Percentiles rank a stretch among this genome's conserved stretches.
phyloP scores from a whole-genome alignment of 345 rosid genomes.

The Arabis alpina region DNA sequence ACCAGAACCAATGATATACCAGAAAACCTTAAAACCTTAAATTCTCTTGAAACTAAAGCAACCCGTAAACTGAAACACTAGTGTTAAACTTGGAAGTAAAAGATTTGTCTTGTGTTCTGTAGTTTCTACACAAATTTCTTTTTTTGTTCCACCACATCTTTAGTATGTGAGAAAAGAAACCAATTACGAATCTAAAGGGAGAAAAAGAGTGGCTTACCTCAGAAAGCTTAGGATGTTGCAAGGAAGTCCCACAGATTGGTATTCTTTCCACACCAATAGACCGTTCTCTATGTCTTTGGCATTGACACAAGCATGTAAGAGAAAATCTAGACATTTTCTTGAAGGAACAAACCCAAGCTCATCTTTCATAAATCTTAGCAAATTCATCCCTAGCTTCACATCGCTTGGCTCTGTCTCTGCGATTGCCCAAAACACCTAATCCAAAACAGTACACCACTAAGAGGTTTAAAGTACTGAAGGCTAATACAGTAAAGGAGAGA shows the following conservation, averaged over 20 bases:
- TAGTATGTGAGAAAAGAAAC: not conserved
- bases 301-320: slow-evolving; percentile 64
- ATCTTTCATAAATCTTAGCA: slow-evolving; percentile 59
- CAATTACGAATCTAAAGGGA: not conserved
- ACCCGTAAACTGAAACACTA: not conserved
- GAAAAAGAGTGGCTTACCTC: slow-evolving; percentile 47
- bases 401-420: slow-evolving; percentile 53
- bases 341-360: slow-evolving; percentile 71
- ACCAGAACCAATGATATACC: not conserved
- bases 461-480: slow-evolving; percentile 12
- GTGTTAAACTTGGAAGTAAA: slow-evolving; percentile 5
- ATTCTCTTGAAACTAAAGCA: not conserved
- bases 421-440: slow-evolving; percentile 57
- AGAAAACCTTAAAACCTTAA: not conserved
- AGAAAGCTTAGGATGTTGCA: slow-evolving; percentile 62
- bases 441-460: slow-evolving; percentile 12
- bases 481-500: slow-evolving; percentile 9
- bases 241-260: slow-evolving; percentile 58
- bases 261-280: slow-evolving; percentile 71
- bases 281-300: slow-evolving; percentile 58
- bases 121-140: no score
- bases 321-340: slow-evolving; percentile 79
- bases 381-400: slow-evolving; percentile 63
- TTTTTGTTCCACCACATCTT: no score
- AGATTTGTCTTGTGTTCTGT: no score